Percentiles rank a stretch among this genome's conserved stretches.
These are phyloP conservation scores for Neurospora sublineolata DNA, from an alignment of 495 filamentous ascomycete genomes.

Conservation along the genomic window DNA sequence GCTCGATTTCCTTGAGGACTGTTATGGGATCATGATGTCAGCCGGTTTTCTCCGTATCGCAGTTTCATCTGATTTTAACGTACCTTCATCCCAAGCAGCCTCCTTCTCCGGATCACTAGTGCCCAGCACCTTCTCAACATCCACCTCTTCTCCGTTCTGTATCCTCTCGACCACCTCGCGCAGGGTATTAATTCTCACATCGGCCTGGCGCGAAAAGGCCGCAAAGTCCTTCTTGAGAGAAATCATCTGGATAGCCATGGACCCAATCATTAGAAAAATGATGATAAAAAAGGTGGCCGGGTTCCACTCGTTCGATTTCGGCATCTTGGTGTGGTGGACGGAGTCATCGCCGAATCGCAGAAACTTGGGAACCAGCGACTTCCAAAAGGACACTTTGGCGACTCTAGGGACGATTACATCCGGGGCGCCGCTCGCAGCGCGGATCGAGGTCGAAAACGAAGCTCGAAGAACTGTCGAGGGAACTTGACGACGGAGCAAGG, in stretches of 20 bases:
- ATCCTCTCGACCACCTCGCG: constrained; percentile 74
- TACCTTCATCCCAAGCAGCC: constrained; percentile 80
- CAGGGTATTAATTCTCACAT: constrained; percentile 65
- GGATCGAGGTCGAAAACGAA: not conserved
- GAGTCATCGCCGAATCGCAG: constrained; percentile 14
- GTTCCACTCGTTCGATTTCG: constrained; percentile 66
- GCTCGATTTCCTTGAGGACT: constrained; percentile 74
- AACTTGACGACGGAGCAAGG: not conserved
- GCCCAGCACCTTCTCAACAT: constrained; percentile 74
- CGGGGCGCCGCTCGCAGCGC: constrained; percentile 1
- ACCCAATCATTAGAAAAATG: constrained; percentile 84
- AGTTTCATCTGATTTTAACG: constrained; percentile 7
- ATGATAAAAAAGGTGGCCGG: constrained; percentile 87
- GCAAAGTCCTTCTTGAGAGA: constrained; percentile 62
- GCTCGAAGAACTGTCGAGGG: not conserved
- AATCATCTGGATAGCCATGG: constrained; percentile 88
- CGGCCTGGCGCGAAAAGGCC: constrained; percentile 59
- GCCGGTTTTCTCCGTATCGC: constrained; percentile 3
- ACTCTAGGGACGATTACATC: constrained; percentile 38
- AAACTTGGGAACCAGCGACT: constrained; percentile 48
- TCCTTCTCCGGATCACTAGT: constrained; percentile 68
- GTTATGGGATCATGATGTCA: constrained; percentile 1
- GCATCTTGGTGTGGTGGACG: constrained; percentile 12
- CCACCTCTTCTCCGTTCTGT: constrained; percentile 76
- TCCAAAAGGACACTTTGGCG: constrained; percentile 58